Evolutionary conservation across 768 basidiomycete species (phyloP).

Genomic region (Tricholoma saponaceum): DNA sequence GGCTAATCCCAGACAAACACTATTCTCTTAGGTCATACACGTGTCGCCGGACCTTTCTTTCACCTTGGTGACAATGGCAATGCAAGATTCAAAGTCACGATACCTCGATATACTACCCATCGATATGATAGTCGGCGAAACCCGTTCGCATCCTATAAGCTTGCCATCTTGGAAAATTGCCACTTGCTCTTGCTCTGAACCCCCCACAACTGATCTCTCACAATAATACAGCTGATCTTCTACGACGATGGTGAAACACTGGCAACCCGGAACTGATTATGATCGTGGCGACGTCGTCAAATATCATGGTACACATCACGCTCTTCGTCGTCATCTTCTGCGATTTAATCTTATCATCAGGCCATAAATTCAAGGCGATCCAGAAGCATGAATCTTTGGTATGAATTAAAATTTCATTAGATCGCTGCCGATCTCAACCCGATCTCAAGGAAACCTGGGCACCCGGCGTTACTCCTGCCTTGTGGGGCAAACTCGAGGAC

Average conservation of each 20-base stretch:
- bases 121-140: background rate
- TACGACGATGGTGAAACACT: conserved; percentile 37
- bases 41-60: background rate
- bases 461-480: conserved; percentile 55
- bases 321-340: background rate
- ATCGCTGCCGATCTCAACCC: background rate
- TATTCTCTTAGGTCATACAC: background rate
- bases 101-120: background rate
- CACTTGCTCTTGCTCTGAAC: background rate
- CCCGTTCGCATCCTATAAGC: background rate
- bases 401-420: background rate
- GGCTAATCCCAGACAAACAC: background rate
- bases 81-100: background rate
- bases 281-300: conserved; percentile 47
- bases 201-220: background rate
- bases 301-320: conserved; percentile 42
- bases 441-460: conserved; percentile 59
- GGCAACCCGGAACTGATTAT: conserved; percentile 67
- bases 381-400: conserved; percentile 72
- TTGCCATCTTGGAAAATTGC: background rate
- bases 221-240: background rate
- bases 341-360: conserved; percentile 24
- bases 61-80: no score
- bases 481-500: conserved; percentile 55
- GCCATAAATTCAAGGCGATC: conserved; percentile 61